phyloP scores from a whole-genome alignment of 176 grass and related monocot species.

The Oryza officinalis region DNA sequence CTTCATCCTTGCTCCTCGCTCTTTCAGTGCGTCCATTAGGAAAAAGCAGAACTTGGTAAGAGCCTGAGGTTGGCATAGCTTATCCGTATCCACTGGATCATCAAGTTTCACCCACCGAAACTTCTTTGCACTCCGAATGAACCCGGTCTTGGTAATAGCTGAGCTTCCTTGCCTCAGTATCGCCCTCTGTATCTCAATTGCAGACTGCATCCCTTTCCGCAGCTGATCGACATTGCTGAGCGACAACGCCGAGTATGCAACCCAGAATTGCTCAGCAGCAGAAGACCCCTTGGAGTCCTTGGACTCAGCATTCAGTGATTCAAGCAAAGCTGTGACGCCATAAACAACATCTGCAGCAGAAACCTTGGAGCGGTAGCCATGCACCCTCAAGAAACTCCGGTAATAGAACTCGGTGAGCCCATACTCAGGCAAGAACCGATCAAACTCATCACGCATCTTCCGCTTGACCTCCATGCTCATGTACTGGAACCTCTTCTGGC shows the following conservation, averaged over 20 bases:
- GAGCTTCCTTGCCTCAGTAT: slow-evolving; percentile 88
- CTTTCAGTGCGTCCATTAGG: slow-evolving; percentile 84
- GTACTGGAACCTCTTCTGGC: slow-evolving; percentile 93
- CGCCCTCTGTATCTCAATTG: slow-evolving; percentile 81
- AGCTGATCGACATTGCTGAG: slow-evolving; percentile 70
- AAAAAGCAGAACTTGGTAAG: slow-evolving; percentile 90
- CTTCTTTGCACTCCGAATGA: slow-evolving; percentile 77
- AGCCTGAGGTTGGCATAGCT: slow-evolving; percentile 73
- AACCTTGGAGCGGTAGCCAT: slow-evolving; percentile 76
- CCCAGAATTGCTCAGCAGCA: slow-evolving; percentile 71
- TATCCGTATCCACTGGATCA: slow-evolving; percentile 66
- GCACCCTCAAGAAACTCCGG: slow-evolving; percentile 75
- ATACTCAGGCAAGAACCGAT: slow-evolving; percentile 81
- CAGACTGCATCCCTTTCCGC: slow-evolving; percentile 75
- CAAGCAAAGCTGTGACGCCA: slow-evolving; percentile 75
- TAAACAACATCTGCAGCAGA: slow-evolving; percentile 96
- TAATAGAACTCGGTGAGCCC: slow-evolving; percentile 92
- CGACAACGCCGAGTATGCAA: slow-evolving; percentile 78
- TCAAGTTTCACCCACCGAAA: slow-evolving; percentile 90
- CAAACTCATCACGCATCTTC: slow-evolving; percentile 87
- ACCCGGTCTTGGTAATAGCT: slow-evolving; percentile 77
- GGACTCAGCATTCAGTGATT: slow-evolving; percentile 30
- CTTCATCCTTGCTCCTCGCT: slow-evolving; percentile 82
- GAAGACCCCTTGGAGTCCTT: slow-evolving; percentile 49
- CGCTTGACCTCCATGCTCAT: slow-evolving; percentile 94